Percentiles rank a stretch among this genome's conserved stretches.
phyloP scores from a whole-genome alignment of 805 yeast genomes.

The Candida insectalens region DNA sequence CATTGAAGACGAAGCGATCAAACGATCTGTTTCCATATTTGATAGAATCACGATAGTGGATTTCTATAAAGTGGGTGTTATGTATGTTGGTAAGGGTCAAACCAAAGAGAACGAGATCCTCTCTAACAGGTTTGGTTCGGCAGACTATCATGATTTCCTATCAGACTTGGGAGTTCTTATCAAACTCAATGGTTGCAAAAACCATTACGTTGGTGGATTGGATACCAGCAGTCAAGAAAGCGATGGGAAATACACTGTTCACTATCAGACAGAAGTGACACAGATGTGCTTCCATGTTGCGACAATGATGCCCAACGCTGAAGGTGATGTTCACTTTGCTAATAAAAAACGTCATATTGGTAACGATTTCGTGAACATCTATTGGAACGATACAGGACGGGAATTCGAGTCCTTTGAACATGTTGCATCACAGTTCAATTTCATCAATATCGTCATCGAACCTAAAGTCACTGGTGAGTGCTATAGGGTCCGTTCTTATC shows the following conservation, averaged over 20 bases:
- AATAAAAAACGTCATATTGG: constrained; percentile 81
- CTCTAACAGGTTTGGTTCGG: constrained; percentile 55
- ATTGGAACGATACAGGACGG: constrained; percentile 64
- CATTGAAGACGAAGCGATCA: constrained; percentile 24
- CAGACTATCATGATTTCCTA: constrained; percentile 50
- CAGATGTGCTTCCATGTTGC: constrained; percentile 74
- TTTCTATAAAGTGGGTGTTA: constrained; percentile 68
- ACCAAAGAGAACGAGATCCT: constrained; percentile 53
- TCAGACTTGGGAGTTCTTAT: constrained; percentile 50
- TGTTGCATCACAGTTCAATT: constrained; percentile 72
- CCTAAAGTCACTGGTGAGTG: constrained; percentile 37
- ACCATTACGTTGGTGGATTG: constrained; percentile 66
- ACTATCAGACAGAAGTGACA: constrained; percentile 61
- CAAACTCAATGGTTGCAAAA: constrained; percentile 42
- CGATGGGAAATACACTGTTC: constrained; percentile 70
- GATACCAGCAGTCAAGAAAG: constrained; percentile 50
- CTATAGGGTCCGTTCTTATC: constrained; percentile 47
- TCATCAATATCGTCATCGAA: constrained; percentile 67
- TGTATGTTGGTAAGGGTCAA: constrained; percentile 68
- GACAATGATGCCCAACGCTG: constrained; percentile 64
- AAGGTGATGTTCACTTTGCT: constrained; percentile 32
- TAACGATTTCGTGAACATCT: constrained; percentile 72
- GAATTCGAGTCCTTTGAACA: constrained; percentile 57
- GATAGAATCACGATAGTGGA: constrained; percentile 74
- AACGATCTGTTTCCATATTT: constrained; percentile 48